A percentile compares a stretch with the other conserved stretches of the same genome.
Evolutionary conservation across 495 filamentous ascomycete genomes (phyloP).

Genomic region (Penicillium maclennaniae): DNA sequence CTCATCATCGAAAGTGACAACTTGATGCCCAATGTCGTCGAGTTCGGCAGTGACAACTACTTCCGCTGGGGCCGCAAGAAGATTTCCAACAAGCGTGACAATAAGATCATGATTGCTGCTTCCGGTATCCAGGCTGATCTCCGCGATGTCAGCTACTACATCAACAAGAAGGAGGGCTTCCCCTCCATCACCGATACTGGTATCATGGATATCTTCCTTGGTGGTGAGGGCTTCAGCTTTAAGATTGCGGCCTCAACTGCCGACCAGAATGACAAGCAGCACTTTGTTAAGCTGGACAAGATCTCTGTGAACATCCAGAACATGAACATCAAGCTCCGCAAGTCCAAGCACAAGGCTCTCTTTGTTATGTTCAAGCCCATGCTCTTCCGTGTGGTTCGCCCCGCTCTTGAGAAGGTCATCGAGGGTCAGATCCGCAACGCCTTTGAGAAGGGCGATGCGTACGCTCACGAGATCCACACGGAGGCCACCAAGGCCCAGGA

Average conservation of each 20-base stretch:
- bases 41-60: slow-evolving; percentile 90
- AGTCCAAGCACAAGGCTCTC: slow-evolving; percentile 90
- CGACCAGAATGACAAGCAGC: slow-evolving; percentile 67
- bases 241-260: slow-evolving; percentile 84
- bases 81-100: slow-evolving; percentile 71
- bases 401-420: slow-evolving; percentile 77
- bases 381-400: slow-evolving; percentile 77
- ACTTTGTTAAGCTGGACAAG: slow-evolving; percentile 93
- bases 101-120: slow-evolving; percentile 74
- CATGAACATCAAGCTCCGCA: slow-evolving; percentile 83
- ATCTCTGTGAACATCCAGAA: slow-evolving; percentile 80
- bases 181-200: slow-evolving; percentile 85
- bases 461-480: slow-evolving; percentile 69
- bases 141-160: slow-evolving; percentile 84
- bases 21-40: slow-evolving; percentile 90
- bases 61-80: slow-evolving; percentile 92
- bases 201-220: slow-evolving; percentile 85
- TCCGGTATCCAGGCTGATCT: slow-evolving; percentile 73
- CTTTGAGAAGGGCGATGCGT: slow-evolving; percentile 64
- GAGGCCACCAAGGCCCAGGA: slow-evolving; percentile 73
- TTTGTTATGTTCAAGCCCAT: slow-evolving; percentile 87
- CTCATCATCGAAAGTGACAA: slow-evolving; percentile 95
- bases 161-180: slow-evolving; percentile 95
- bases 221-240: slow-evolving; percentile 85
- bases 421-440: slow-evolving; percentile 84